phyloP scores from a whole-genome alignment of 83 land plant genomes.

The Diphasiastrum complanatum region DNA sequence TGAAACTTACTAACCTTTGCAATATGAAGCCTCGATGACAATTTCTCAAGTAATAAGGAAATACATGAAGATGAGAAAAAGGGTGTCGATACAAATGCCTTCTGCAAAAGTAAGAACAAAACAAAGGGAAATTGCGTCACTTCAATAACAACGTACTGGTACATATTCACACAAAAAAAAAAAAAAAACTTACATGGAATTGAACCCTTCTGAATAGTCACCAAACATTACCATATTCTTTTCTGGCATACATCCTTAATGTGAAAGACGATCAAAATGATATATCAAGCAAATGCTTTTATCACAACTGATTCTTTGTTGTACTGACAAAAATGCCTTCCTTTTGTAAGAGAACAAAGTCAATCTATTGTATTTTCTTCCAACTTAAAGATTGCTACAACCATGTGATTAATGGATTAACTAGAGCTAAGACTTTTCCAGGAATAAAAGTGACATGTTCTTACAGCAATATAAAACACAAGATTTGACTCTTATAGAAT shows the following conservation, averaged over 20 bases:
- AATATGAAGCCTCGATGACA: slow-evolving; percentile 57
- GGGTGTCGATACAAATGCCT: slow-evolving; percentile 58
- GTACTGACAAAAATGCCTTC: too few species aligned
- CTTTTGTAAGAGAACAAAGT: too few species aligned
- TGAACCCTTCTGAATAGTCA: not conserved
- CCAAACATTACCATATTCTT: not conserved
- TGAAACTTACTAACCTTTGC: slow-evolving; percentile 76
- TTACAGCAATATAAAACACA: not conserved
- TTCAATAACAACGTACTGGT: too few species aligned
- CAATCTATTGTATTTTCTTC: too few species aligned
- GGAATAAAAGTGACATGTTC: too few species aligned
- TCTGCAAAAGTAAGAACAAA: slow-evolving; percentile 33
- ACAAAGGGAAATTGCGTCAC: too few species aligned
- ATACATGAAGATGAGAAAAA: slow-evolving; percentile 71
- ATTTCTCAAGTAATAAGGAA: slow-evolving; percentile 81
- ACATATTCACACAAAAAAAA: not conserved
- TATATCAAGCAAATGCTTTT: too few species aligned
- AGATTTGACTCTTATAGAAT: slow-evolving; percentile 2
- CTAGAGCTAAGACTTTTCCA: too few species aligned
- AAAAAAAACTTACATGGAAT: not conserved
- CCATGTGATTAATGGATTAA: too few species aligned
- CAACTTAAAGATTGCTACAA: too few species aligned
- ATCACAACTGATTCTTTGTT: too few species aligned
- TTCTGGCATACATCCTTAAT: not conserved
- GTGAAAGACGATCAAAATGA: too few species aligned